Conservation (phyloP, 768 basidiomycete genomes). For the Sporobolomyces pararoseus region DNA sequence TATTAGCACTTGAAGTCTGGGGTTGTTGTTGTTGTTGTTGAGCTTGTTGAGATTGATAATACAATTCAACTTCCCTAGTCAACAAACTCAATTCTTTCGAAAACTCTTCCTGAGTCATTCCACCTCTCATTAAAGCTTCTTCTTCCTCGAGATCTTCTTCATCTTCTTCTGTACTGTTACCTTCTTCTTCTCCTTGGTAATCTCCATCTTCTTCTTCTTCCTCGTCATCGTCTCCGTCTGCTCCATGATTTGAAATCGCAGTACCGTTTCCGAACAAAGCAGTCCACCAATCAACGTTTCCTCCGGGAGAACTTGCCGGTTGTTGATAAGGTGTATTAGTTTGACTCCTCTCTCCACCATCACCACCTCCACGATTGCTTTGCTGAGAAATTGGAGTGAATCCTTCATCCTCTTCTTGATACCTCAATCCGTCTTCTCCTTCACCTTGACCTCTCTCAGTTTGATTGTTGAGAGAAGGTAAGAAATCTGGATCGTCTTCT, state of each 20-base stretch:
- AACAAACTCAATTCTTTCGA: conserved; percentile 14
- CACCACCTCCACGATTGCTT: too few relatives aligned
- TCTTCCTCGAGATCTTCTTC: conserved; percentile 19
- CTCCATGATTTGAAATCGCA: too few relatives aligned
- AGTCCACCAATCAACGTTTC: background rate
- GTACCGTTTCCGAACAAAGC: background rate
- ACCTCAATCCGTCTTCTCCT: too few relatives aligned
- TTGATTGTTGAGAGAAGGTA: background rate
- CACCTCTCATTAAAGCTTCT: background rate
- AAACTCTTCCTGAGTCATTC: conserved; percentile 21
- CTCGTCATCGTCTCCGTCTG: background rate
- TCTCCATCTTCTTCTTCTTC: conserved; percentile 8
- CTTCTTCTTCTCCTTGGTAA: background rate
- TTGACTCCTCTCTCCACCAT: too few relatives aligned
- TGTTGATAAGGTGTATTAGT: too few relatives aligned
- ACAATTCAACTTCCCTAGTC: background rate
- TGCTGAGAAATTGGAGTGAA: too few relatives aligned
- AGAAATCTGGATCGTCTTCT: conserved; percentile 20
- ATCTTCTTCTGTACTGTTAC: conserved; percentile 2
- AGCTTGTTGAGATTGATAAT: background rate
- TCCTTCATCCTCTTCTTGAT: background rate
- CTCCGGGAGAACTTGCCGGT: too few relatives aligned
- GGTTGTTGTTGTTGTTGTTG: background rate
- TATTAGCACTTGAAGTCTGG: too few relatives aligned
- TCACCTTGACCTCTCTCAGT: too few relatives aligned